These are phyloP conservation scores for Rhytidiadelphus loreus DNA, from an alignment of 225 moss, liverwort and hornwort species.

Conservation along the genomic window DNA sequence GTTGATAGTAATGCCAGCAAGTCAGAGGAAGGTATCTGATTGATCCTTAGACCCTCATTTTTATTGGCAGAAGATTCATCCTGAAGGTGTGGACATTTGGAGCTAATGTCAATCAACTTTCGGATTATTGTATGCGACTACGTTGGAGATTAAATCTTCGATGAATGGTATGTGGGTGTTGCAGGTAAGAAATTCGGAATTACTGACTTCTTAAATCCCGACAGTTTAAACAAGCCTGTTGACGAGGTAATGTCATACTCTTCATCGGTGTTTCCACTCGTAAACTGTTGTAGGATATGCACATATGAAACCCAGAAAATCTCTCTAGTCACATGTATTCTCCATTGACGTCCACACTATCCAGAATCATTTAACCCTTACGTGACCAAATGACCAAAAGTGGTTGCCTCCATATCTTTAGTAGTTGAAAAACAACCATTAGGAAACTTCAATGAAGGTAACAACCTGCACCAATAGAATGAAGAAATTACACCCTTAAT, in stretches of 20 bases:
- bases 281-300: neutral
- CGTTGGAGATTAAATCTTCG: neutral
- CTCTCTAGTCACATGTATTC: neutral
- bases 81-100: neutral
- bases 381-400: too few relatives aligned
- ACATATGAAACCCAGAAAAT: neutral
- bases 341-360: neutral
- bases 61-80: neutral
- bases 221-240: conserved; percentile 38
- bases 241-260: conserved; percentile 39
- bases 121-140: neutral
- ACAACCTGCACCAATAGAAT: neutral
- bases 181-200: conserved; percentile 63
- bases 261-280: neutral
- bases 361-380: neutral
- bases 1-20: conserved; percentile 51
- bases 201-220: conserved; percentile 77
- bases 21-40: conserved; percentile 39
- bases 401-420: too few relatives aligned
- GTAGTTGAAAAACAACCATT: neutral
- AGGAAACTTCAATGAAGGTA: neutral
- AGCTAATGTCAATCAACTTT: neutral
- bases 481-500: neutral
- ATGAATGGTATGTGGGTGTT: neutral
- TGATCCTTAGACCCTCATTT: neutral